These are phyloP conservation scores for Erodium trifolium DNA, from an alignment of 441 rosid species.

Conservation along the genomic window DNA sequence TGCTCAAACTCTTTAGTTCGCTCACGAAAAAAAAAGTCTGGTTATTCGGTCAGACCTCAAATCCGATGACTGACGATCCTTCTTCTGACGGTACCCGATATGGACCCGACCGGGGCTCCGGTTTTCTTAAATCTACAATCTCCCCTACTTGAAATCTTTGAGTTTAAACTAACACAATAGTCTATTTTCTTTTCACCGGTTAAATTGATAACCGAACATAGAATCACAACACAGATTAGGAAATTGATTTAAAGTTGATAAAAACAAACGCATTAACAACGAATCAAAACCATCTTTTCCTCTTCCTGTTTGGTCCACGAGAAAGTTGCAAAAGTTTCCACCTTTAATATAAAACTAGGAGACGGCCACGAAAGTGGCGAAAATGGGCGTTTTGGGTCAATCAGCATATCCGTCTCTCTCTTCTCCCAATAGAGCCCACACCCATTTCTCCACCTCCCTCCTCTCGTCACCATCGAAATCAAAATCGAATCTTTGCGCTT, in stretches of 20 bases:
- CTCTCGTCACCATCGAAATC: constrained; percentile 4
- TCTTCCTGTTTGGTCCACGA: neutral
- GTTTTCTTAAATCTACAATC: too few relatives aligned
- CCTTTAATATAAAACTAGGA: neutral
- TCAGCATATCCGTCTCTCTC: neutral
- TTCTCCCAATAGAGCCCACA: neutral
- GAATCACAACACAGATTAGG: neutral
- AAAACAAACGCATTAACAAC: neutral
- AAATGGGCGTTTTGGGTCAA: neutral
- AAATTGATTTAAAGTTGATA: neutral
- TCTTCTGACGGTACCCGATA: too few relatives aligned
- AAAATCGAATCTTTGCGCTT: constrained; percentile 8
- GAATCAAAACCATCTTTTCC: neutral
- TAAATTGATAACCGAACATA: too few relatives aligned
- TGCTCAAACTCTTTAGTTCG: too few relatives aligned
- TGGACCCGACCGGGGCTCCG: too few relatives aligned
- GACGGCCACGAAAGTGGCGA: constrained; percentile 8
- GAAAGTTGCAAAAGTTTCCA: neutral
- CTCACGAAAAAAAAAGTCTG: too few relatives aligned
- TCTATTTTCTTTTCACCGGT: too few relatives aligned
- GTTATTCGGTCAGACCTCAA: too few relatives aligned
- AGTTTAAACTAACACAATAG: too few relatives aligned
- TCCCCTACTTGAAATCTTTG: too few relatives aligned
- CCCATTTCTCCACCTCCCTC: constrained; percentile 1
- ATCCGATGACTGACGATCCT: too few relatives aligned